Conservation (phyloP, 371 early-diverging fungal genomes). For the Circinella umbellata region DNA sequence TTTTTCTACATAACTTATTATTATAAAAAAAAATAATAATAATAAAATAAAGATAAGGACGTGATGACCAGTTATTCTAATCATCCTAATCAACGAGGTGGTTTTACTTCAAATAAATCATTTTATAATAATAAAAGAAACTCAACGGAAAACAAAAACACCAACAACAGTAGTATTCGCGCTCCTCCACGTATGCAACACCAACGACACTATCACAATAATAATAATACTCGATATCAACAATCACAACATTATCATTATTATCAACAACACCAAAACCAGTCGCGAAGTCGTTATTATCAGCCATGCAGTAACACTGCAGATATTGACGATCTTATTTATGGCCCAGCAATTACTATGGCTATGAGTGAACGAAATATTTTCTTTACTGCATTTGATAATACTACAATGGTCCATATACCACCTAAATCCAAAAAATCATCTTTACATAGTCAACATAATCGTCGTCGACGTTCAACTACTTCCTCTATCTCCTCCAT, state of each 20-base stretch:
- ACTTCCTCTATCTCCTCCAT: neutral
- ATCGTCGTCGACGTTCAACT: neutral
- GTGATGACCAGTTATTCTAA: neutral
- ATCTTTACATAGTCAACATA: neutral
- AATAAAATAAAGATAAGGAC: no score
- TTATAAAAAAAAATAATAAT: neutral
- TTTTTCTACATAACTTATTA: neutral
- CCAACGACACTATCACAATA: neutral
- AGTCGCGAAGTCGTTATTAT: constrained; percentile 8
- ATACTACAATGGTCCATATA: constrained; percentile 4
- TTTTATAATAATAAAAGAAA: neutral
- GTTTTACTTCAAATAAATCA: neutral
- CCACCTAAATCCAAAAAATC: neutral
- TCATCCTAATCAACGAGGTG: neutral
- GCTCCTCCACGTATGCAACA: neutral
- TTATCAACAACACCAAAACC: neutral
- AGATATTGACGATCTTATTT: constrained; percentile 9
- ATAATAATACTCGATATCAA: neutral
- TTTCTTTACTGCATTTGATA: constrained; percentile 1
- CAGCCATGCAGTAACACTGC: neutral
- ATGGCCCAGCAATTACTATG: constrained; percentile 11
- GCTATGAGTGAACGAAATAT: constrained; percentile 14
- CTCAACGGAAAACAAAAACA: neutral
- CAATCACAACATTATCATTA: neutral
- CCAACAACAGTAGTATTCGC: neutral